Conservation (phyloP, 2,329 filamentous ascomycete species). For the Diaporthe vaccinii region DNA sequence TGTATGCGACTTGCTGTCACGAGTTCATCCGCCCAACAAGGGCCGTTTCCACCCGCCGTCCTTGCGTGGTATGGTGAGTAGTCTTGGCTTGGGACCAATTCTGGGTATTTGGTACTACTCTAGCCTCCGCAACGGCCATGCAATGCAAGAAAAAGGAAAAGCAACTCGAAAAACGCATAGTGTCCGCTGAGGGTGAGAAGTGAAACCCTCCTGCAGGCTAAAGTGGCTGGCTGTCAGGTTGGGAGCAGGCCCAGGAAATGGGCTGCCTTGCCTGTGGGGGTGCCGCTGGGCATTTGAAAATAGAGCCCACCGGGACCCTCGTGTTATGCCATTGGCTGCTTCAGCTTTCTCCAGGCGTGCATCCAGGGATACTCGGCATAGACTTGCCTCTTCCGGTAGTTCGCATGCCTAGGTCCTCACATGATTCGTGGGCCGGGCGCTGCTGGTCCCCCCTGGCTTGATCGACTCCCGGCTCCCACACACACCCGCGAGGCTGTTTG, state of each 20-base stretch:
- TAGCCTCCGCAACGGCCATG: neutral
- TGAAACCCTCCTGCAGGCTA: slow-evolving; percentile 1
- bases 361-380: slow-evolving; percentile 4
- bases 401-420: slow-evolving; percentile 19
- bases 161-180: neutral
- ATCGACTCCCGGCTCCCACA: slow-evolving; percentile 28
- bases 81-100: neutral
- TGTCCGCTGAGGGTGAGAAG: neutral
- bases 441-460: neutral
- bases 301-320: slow-evolving; percentile 15
- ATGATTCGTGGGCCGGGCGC: slow-evolving; percentile 29
- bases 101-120: neutral
- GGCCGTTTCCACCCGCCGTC: neutral
- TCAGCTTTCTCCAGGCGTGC: neutral
- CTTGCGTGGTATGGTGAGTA: neutral
- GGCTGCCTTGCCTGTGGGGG: neutral
- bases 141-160: neutral
- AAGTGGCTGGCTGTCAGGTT: neutral
- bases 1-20: neutral
- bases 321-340: slow-evolving; percentile 33
- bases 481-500: neutral
- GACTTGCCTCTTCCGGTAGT: slow-evolving; percentile 35
- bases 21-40: neutral
- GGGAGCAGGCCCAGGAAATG: neutral
- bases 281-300: neutral